A percentile compares a stretch with the other conserved stretches of the same genome.
These are phyloP conservation scores for Aureobasidium musti DNA, from an alignment of 2,329 filamentous ascomycete species.

Conservation along the genomic window DNA sequence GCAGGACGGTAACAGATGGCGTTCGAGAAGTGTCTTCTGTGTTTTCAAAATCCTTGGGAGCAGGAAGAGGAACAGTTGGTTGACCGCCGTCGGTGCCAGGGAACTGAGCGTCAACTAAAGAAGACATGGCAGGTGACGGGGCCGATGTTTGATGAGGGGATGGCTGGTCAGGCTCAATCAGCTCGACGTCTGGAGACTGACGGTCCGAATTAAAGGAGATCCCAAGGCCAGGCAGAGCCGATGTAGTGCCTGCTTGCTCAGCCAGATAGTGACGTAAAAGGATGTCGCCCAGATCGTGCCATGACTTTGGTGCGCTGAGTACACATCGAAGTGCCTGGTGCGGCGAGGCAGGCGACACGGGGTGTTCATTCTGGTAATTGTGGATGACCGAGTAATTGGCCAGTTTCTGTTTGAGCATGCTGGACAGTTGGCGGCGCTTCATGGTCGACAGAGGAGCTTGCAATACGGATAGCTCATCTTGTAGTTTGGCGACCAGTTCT, in stretches of 20 bases:
- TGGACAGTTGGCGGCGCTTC: slow-evolving; percentile 54
- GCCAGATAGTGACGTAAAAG: slow-evolving; percentile 37
- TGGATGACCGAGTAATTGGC: slow-evolving; percentile 56
- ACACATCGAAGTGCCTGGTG: slow-evolving; percentile 29
- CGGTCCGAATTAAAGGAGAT: slow-evolving; percentile 36
- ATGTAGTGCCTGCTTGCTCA: slow-evolving; percentile 36
- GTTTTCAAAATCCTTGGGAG: neutral
- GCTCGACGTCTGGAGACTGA: slow-evolving; percentile 3
- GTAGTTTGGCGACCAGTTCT: slow-evolving; percentile 52
- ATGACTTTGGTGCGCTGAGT: slow-evolving; percentile 37
- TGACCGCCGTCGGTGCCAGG: slow-evolving; percentile 38
- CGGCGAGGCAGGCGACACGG: slow-evolving; percentile 5
- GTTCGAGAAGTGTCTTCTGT: neutral
- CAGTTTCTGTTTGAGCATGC: slow-evolving; percentile 55
- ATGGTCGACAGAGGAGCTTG: slow-evolving; percentile 54
- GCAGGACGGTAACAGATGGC: slow-evolving; percentile 38
- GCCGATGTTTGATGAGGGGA: slow-evolving; percentile 2
- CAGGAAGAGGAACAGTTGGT: slow-evolving; percentile 35
- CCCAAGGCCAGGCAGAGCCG: slow-evolving; percentile 33
- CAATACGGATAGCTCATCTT: slow-evolving; percentile 58
- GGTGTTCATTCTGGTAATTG: neutral
- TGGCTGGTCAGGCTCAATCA: slow-evolving; percentile 9
- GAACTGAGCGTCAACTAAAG: slow-evolving; percentile 36
- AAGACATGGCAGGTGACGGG: neutral
- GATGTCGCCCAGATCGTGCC: slow-evolving; percentile 41